phyloP scores from a whole-genome alignment of 2,329 filamentous ascomycete species.

The Fusarium sp. region DNA sequence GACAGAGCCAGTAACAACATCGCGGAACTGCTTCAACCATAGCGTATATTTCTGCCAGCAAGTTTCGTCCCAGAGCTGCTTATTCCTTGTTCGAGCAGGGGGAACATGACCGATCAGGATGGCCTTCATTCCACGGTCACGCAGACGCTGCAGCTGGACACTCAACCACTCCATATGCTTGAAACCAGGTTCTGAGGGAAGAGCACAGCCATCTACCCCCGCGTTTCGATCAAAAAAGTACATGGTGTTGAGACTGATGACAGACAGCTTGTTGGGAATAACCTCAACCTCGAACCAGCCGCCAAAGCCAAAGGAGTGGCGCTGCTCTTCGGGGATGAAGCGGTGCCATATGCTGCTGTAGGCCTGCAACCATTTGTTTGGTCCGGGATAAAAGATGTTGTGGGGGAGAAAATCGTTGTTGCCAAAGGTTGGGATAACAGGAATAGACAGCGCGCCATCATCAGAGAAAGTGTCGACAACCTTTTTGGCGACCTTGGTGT shows the following conservation, averaged over 20 bases:
- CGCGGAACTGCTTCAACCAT: conserved; percentile 90
- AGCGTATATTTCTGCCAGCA: conserved; percentile 98
- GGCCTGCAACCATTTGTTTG: conserved; percentile 84
- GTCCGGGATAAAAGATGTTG: conserved; percentile 88
- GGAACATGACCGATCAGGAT: conserved; percentile 96
- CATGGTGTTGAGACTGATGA: conserved; percentile 95
- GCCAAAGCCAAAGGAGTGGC: conserved; percentile 89
- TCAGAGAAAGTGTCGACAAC: conserved; percentile 79
- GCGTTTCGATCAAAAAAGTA: conserved; percentile 96
- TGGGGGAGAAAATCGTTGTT: conserved; percentile 99
- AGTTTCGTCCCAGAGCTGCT: conserved; percentile 92
- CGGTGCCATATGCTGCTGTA: conserved; percentile 83
- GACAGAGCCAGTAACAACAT: conserved; percentile 81
- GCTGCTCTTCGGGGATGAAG: conserved; percentile 93
- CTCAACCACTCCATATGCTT: conserved; percentile 97
- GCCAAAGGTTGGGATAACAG: conserved; percentile 89
- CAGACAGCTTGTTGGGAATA: conserved; percentile 83
- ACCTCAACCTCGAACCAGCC: conserved; percentile 97
- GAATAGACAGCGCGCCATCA: conserved; percentile 71
- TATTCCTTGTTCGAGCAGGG: conserved; percentile 85
- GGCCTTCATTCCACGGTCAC: conserved; percentile 88
- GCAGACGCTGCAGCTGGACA: conserved; percentile 85
- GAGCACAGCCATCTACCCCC: conserved; percentile 88
- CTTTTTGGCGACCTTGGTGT: conserved; percentile 78
- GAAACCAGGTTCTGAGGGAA: conserved; percentile 85